phyloP scores from a whole-genome alignment of 768 basidiomycete species.

The Mycena amicta region DNA sequence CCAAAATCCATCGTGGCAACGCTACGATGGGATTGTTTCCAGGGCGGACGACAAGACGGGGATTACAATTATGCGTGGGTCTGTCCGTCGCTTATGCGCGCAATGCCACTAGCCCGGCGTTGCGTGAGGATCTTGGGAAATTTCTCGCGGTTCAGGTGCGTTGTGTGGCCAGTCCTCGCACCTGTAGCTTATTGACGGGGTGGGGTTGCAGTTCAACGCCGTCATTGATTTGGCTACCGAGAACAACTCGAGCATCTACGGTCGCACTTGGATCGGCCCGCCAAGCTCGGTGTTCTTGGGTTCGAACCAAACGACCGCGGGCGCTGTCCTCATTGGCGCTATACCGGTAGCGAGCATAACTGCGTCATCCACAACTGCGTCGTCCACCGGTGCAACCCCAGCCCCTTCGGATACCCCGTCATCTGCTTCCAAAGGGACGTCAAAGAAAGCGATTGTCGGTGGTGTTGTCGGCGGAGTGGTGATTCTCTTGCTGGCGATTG shows the following conservation, averaged over 20 bases:
- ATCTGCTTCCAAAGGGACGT: too few species aligned
- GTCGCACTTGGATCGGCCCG: not conserved
- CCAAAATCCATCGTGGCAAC: not conserved
- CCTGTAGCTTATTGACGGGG: too few species aligned
- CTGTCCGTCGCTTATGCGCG: not conserved
- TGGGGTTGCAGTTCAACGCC: not conserved
- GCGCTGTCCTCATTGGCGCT: too few species aligned
- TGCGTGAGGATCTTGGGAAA: not conserved
- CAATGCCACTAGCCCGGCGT: not conserved
- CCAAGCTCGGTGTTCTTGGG: not conserved
- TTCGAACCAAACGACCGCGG: not conserved
- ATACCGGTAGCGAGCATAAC: too few species aligned
- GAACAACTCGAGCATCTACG: not conserved
- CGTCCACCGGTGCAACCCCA: too few species aligned
- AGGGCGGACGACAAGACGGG: not conserved
- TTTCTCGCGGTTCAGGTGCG: not conserved
- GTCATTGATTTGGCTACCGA: not conserved
- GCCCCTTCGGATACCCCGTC: too few species aligned
- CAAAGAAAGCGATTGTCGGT: too few species aligned
- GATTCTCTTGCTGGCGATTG: too few species aligned
- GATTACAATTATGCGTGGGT: not conserved
- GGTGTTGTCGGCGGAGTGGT: too few species aligned
- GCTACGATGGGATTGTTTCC: not conserved
- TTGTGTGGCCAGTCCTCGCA: not conserved
- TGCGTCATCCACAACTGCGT: too few species aligned